phyloP scores from a whole-genome alignment of 352 stramenopile species.

The Peronosclerospora sorghi region DNA sequence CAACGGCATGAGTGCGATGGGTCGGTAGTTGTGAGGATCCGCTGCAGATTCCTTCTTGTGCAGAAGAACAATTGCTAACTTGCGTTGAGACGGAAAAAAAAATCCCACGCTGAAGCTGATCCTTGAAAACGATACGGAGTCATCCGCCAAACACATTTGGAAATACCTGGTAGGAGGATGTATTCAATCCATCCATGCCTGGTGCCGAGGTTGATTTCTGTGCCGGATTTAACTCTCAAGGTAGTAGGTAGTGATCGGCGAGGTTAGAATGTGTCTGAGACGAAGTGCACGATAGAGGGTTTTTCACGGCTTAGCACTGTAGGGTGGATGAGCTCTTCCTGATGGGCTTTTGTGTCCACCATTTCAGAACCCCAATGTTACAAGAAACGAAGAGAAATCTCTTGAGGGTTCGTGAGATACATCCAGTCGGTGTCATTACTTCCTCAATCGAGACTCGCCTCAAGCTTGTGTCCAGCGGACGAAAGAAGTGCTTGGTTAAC shows the following conservation, averaged over 20 bases:
- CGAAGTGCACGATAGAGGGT: not conserved
- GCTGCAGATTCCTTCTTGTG: slow-evolving; percentile 2
- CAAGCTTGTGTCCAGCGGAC: too few species aligned
- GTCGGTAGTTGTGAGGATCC: not conserved
- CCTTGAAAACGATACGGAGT: not conserved
- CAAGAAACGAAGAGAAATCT: too few species aligned
- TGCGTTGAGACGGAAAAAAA: not conserved
- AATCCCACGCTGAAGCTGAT: not conserved
- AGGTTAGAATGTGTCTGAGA: not conserved
- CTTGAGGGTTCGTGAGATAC: not conserved
- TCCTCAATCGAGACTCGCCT: too few species aligned
- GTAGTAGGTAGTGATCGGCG: not conserved
- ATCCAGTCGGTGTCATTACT: not conserved
- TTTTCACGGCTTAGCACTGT: not conserved
- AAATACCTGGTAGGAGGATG: not conserved
- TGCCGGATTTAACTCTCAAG: not conserved
- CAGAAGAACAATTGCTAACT: not conserved
- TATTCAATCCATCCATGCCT: too few species aligned
- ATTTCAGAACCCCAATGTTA: not conserved
- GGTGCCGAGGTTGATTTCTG: too few species aligned
- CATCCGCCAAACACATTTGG: not conserved
- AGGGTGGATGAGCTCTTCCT: not conserved
- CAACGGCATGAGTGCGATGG: slow-evolving; percentile 4
- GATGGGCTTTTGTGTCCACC: not conserved
- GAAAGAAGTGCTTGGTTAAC: too few species aligned